Conservation (phyloP, 2,329 filamentous ascomycete species). For the Penicillium sp. region DNA sequence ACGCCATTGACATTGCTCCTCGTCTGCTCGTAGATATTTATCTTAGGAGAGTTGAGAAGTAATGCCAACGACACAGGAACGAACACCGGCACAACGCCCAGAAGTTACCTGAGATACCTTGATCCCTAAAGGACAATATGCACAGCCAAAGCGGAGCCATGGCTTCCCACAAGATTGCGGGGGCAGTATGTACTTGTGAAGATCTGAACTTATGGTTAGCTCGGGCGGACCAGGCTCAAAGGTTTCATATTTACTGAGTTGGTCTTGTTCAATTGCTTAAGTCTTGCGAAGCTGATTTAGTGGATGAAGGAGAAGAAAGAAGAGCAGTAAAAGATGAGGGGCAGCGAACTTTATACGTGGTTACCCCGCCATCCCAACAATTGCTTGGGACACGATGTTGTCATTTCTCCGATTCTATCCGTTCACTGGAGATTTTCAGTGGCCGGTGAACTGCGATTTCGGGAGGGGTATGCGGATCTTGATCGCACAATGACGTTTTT, state of each 20-base stretch:
- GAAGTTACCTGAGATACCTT: slow-evolving; percentile 50
- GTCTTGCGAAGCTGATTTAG: slow-evolving; percentile 2
- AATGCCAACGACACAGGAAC: slow-evolving; percentile 37
- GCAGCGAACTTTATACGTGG: slow-evolving; percentile 42
- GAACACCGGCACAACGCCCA: slow-evolving; percentile 67
- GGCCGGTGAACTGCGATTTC: slow-evolving; percentile 12
- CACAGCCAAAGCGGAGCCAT: slow-evolving; percentile 42
- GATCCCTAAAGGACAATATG: slow-evolving; percentile 41
- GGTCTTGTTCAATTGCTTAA: neutral
- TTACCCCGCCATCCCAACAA: slow-evolving; percentile 12
- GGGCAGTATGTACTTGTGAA: slow-evolving; percentile 25
- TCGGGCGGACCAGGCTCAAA: neutral
- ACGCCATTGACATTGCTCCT: slow-evolving; percentile 5
- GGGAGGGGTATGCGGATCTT: slow-evolving; percentile 11
- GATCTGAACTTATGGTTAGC: slow-evolving; percentile 18
- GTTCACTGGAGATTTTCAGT: neutral
- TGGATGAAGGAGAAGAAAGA: slow-evolving; percentile 7
- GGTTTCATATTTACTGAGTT: slow-evolving; percentile 20
- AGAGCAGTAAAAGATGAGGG: slow-evolving; percentile 16
- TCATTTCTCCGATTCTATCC: slow-evolving; percentile 24
- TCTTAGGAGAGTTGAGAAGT: neutral
- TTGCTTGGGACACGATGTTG: neutral
- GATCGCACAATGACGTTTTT: slow-evolving; percentile 15
- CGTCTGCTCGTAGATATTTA: neutral
- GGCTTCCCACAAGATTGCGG: slow-evolving; percentile 32